Conservation (phyloP, 2,329 filamentous ascomycete genomes). For the Alternaria arbusti region DNA sequence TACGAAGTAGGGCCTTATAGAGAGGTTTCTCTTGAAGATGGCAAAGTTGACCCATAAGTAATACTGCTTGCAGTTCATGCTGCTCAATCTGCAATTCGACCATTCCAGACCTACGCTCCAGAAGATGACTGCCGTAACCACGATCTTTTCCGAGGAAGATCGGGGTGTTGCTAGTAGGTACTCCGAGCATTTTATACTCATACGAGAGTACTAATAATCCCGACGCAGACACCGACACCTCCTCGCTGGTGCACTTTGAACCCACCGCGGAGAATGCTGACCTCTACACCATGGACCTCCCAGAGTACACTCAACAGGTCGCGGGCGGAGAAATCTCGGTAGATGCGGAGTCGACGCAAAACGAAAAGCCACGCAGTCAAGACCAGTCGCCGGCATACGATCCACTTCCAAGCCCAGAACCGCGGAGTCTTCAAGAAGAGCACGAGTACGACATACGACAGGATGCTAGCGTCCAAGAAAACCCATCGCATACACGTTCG, state of each 20-base stretch:
- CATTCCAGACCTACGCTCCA: not conserved
- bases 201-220: not conserved
- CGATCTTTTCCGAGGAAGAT: not conserved
- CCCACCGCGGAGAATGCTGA: slow-evolving; percentile 17
- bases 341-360: slow-evolving; percentile 20
- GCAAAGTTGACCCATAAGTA: not conserved
- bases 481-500: not conserved
- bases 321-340: slow-evolving; percentile 20
- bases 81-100: not conserved
- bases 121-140: not conserved
- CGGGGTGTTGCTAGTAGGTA: not conserved
- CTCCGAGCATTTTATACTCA: not conserved
- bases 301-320: slow-evolving; percentile 24
- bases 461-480: not conserved
- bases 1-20: too few relatives aligned
- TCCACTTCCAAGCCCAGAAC: not conserved
- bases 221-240: not conserved
- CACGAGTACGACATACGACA: not conserved
- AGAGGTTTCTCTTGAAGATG: not conserved
- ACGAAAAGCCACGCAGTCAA: slow-evolving; percentile 13
- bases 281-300: slow-evolving; percentile 23
- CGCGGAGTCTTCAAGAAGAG: not conserved
- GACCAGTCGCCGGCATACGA: not conserved
- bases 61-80: not conserved
- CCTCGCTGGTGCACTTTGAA: not conserved